Evolutionary conservation across 2,329 filamentous ascomycete species (phyloP).

Genomic region (Orbilia brochopaga): DNA sequence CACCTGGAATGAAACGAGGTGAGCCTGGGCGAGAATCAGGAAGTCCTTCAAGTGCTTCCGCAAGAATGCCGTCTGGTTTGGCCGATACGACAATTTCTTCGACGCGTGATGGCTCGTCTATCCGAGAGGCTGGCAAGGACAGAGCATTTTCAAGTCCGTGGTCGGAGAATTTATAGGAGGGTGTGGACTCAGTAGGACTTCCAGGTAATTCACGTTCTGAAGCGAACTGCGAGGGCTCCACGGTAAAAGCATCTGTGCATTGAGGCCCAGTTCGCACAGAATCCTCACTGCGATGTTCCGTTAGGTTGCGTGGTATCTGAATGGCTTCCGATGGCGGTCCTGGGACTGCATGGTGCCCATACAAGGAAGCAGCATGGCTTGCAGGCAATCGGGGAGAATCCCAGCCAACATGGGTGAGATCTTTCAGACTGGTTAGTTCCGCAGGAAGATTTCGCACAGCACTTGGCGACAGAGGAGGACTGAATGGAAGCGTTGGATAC

Average conservation of each 20-base stretch:
- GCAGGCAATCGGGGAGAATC: constrained; percentile 12
- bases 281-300: background rate
- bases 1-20: background rate
- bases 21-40: background rate
- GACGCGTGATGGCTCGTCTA: background rate
- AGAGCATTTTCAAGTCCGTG: background rate
- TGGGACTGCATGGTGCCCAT: background rate
- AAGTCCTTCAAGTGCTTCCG: background rate
- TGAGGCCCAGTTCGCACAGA: no score
- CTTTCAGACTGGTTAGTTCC: background rate
- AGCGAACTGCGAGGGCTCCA: background rate
- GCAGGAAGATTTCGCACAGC: background rate
- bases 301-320: background rate
- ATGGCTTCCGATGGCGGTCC: background rate
- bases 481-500: constrained; percentile 29
- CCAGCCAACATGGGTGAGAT: background rate
- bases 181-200: background rate
- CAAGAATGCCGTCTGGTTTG: background rate
- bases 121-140: background rate
- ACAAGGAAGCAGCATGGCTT: constrained; percentile 14
- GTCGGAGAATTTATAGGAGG: background rate
- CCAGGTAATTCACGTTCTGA: background rate
- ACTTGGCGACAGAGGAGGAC: constrained; percentile 15
- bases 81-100: background rate
- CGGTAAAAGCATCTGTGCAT: no score